Percentiles rank a stretch among this genome's conserved stretches.
Conservation (phyloP, 2,329 filamentous ascomycete species). For the Trichoderma simmonsii region DNA sequence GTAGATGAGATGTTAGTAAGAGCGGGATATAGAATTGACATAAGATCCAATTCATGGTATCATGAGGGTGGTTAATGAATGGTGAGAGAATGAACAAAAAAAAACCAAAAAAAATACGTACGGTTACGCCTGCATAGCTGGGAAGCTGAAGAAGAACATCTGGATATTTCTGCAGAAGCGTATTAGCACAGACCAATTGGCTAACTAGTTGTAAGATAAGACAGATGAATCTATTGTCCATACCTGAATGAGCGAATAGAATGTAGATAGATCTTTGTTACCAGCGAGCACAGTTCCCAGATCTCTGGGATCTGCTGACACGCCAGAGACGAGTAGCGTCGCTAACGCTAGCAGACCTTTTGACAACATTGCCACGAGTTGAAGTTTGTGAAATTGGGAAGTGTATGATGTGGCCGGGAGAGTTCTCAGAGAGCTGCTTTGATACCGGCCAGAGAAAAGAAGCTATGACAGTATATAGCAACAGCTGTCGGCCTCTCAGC, state of each 20-base stretch:
- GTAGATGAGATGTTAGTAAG: not conserved
- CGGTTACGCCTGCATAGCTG: constrained; percentile 43
- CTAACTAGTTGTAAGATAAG: not conserved
- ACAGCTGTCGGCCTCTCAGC: not conserved
- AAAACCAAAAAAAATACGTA: constrained; percentile 26
- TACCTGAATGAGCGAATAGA: constrained; percentile 44
- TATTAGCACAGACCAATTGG: not conserved
- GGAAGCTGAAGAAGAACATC: constrained; percentile 44
- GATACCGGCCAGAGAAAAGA: not conserved
- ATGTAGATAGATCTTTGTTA: constrained; percentile 43
- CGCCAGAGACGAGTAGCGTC: constrained; percentile 23
- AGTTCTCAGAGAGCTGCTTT: not conserved
- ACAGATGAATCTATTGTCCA: not conserved
- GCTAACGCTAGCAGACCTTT: constrained; percentile 23
- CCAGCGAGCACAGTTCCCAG: constrained; percentile 39
- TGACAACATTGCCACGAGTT: constrained; percentile 22
- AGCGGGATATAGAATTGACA: not conserved
- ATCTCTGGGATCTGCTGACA: constrained; percentile 30
- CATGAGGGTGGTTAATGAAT: not conserved
- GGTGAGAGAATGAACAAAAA: not conserved
- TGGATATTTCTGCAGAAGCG: constrained; percentile 41
- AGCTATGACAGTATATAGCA: not conserved
- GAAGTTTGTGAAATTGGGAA: not conserved
- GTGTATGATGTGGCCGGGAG: no score
- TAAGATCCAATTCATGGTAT: not conserved